Base-by-base conservation (phyloP, 768 basidiomycete species). In the Vararia minispora region DNA sequence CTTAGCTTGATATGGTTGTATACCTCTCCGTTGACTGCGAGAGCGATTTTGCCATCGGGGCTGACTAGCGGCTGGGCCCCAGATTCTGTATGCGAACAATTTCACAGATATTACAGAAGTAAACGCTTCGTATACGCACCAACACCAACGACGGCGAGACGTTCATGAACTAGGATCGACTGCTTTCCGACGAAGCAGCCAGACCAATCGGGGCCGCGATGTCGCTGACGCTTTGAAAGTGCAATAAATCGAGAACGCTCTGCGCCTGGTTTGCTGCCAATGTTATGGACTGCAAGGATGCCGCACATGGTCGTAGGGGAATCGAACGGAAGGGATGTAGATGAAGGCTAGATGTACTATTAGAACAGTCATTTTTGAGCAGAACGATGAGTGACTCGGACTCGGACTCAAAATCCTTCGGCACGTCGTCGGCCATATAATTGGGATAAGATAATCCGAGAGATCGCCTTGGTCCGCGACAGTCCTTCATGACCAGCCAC, bases 121-220 rank as follows among this genome's bases (percentile, higher is more conserved):
- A 32, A 35, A 22, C n/a, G n/a, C n/a, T n/a, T n/a, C n/a, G n/a
- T 6, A 25, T 20, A 66, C 76, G 59, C 43, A 94, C 94, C 94
- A 47, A 99, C 89, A 52, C 95, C 95, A 41, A 98, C 95, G 59
- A 99, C 85, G 27, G 95, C 95, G 38, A 99, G 74, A 39, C 95
- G 82, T 57, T 99, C 95, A 50, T 99, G 95, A 24, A 86, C 85
- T 45, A 99, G 75, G 41, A 95, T 73, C 28, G 73, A 69, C 36
- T 80, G 70, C 58, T 79, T 76, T 31, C 85, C 86, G 46, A 91
- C 84, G 59, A 77, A 82, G 62, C 88, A 94, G 21, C 95, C 95
- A 11, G 89, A 91, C 95, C 95, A 99, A 62, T 99, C 95, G 9
- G 95, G 95, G 11, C 95, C 95, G 46, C 92, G 79, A 56, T 95